Percentiles rank a stretch among this genome's conserved stretches.
Evolutionary conservation across 169 alveolate species (phyloP).

Genomic region (Nephromyces sp.): DNA sequence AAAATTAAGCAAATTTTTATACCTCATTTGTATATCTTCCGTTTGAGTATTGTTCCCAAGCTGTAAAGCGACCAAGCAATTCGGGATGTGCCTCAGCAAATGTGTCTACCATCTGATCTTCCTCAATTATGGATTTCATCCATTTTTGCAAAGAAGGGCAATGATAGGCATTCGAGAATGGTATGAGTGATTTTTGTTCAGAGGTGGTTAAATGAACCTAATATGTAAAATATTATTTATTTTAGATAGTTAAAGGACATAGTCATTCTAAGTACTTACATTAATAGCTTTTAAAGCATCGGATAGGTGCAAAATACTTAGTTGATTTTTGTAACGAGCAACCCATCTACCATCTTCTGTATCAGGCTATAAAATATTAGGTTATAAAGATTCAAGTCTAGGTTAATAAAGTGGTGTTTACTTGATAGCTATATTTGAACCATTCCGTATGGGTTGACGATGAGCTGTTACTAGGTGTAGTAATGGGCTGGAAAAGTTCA

Average conservation of each 20-base stretch:
- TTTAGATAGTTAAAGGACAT: no score
- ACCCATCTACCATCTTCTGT: background rate
- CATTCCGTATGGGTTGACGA: no score
- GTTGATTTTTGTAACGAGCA: background rate
- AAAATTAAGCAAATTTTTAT: no score
- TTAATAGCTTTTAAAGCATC: background rate
- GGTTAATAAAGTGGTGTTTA: no score
- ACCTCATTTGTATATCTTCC: slow-evolving; percentile 9
- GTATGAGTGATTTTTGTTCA: background rate
- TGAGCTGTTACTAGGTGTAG: no score
- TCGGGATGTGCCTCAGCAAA: slow-evolving; percentile 3
- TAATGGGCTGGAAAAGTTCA: no score
- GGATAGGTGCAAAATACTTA: background rate
- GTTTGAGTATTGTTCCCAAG: slow-evolving; percentile 21
- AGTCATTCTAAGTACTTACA: no score
- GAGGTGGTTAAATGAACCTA: background rate
- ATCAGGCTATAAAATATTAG: background rate
- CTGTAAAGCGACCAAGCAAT: slow-evolving; percentile 7
- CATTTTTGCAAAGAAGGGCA: background rate
- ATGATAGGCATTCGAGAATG: background rate
- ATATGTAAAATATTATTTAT: background rate
- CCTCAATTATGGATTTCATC: background rate
- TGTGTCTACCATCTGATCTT: slow-evolving; percentile 14
- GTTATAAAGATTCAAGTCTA: no score
- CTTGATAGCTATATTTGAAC: no score